Conservation (phyloP, 805 yeast species). For the Cyberlindnera mycetangii region DNA sequence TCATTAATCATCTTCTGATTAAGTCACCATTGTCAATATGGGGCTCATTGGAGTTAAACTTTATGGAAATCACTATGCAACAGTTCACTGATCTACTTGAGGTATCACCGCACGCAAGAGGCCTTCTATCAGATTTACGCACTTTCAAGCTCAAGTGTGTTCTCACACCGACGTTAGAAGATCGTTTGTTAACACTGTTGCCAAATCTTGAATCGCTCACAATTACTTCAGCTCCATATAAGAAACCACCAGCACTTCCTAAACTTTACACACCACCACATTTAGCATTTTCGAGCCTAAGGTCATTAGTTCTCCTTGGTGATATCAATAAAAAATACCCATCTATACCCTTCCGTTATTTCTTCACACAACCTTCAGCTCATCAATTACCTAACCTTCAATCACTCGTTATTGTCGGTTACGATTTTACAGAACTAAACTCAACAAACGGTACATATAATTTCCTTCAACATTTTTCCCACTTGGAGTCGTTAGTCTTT, state of each 20-base stretch:
- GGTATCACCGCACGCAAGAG: slow-evolving; percentile 2
- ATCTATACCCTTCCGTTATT: slow-evolving; percentile 19
- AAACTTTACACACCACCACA: slow-evolving; percentile 2
- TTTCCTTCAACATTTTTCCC: slow-evolving; percentile 22
- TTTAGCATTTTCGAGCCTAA: slow-evolving; percentile 9
- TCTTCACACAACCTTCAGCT: slow-evolving; percentile 15
- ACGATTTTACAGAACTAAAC: slow-evolving; percentile 20
- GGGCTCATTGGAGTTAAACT: slow-evolving; percentile 15
- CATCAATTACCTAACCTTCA: slow-evolving; percentile 16
- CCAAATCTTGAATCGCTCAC: slow-evolving; percentile 20
- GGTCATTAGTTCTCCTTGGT: slow-evolving; percentile 18
- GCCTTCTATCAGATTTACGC: slow-evolving; percentile 5
- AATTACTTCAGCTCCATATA: slow-evolving; percentile 11
- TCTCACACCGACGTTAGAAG: slow-evolving; percentile 20
- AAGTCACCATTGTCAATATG: slow-evolving; percentile 10
- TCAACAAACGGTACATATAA: slow-evolving; percentile 20
- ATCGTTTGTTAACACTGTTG: slow-evolving; percentile 12
- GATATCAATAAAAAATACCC: slow-evolving; percentile 19
- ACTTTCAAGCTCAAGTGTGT: slow-evolving; percentile 19
- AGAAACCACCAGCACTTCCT: slow-evolving; percentile 10
- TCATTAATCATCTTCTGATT: slow-evolving; percentile 11
- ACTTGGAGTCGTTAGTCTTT: slow-evolving; percentile 18
- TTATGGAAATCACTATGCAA: slow-evolving; percentile 18
- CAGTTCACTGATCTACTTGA: slow-evolving; percentile 14
- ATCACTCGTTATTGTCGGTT: slow-evolving; percentile 22